A percentile compares a stretch with the other conserved stretches of the same genome.
These are phyloP conservation scores for Morella rubra DNA, from an alignment of 306 rosid genomes.

Conservation along the genomic window DNA sequence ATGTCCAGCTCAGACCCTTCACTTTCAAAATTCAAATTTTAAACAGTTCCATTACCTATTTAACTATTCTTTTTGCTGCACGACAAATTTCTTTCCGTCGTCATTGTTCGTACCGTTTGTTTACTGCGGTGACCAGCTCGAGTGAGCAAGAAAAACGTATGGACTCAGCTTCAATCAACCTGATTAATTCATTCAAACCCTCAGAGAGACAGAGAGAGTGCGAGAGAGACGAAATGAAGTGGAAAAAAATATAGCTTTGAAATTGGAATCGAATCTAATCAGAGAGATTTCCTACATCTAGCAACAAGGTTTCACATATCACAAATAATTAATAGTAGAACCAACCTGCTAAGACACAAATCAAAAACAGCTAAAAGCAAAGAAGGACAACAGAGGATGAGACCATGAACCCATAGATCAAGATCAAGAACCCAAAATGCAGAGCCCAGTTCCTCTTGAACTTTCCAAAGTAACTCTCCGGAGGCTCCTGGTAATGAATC, in stretches of 20 bases:
- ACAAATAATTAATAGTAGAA: background rate
- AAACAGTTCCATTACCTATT: background rate
- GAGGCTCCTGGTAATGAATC: slow-evolving; percentile 93
- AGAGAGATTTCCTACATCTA: background rate
- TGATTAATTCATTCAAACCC: background rate
- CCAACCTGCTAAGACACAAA: background rate
- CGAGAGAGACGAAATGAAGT: background rate
- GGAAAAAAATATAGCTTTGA: background rate
- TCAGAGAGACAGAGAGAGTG: background rate
- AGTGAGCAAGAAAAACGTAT: background rate
- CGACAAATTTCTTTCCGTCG: too few species aligned
- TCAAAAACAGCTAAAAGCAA: slow-evolving; percentile 41
- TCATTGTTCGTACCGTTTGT: too few species aligned
- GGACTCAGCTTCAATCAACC: background rate
- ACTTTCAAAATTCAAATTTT: background rate
- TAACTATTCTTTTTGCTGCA: too few species aligned
- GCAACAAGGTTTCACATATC: background rate
- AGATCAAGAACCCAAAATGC: slow-evolving; percentile 78
- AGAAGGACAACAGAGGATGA: slow-evolving; percentile 88
- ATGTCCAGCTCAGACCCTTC: background rate
- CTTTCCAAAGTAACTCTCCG: slow-evolving; percentile 80
- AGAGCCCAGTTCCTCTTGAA: slow-evolving; percentile 97
- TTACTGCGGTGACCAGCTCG: too few species aligned
- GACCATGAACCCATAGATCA: slow-evolving; percentile 68
- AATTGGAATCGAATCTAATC: background rate